A percentile compares a stretch with the other conserved stretches of the same genome.
phyloP scores from a whole-genome alignment of 2,329 filamentous ascomycete species.

The Fusarium scirpi region DNA sequence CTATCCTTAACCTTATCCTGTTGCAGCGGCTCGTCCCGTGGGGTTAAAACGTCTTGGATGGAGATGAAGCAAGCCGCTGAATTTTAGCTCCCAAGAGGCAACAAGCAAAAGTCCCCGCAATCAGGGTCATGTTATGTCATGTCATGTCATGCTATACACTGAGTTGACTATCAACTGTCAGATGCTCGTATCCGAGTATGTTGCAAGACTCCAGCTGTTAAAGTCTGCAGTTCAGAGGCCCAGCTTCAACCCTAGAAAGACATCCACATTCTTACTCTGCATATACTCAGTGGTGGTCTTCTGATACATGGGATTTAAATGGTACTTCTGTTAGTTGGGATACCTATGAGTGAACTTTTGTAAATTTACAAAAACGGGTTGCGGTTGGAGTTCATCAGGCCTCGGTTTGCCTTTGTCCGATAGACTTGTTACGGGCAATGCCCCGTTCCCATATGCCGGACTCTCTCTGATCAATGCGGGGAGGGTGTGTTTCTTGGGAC shows the following conservation, averaged over 20 bases:
- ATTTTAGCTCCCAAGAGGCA: not conserved
- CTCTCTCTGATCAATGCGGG: not conserved
- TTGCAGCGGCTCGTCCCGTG: slow-evolving; percentile 22
- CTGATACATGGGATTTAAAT: not conserved
- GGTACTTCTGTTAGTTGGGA: too few relatives aligned
- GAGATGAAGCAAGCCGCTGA: not conserved
- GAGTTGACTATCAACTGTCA: not conserved
- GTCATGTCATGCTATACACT: not conserved
- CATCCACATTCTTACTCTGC: not conserved
- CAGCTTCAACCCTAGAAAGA: not conserved
- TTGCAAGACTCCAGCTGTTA: not conserved
- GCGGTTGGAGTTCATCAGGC: not conserved
- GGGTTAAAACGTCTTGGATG: not conserved
- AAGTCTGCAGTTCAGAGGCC: not conserved
- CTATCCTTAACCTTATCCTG: not conserved
- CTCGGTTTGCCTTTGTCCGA: not conserved
- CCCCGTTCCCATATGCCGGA: not conserved
- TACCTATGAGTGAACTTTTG: not conserved
- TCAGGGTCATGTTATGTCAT: not conserved
- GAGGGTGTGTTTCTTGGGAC: not conserved
- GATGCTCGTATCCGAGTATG: not conserved
- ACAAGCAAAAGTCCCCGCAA: not conserved
- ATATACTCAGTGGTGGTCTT: not conserved
- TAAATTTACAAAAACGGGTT: not conserved
- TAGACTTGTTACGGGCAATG: slow-evolving; percentile 1